phyloP scores from a whole-genome alignment of 164 flowering plant genomes.

The Euptelea pleiosperma region DNA sequence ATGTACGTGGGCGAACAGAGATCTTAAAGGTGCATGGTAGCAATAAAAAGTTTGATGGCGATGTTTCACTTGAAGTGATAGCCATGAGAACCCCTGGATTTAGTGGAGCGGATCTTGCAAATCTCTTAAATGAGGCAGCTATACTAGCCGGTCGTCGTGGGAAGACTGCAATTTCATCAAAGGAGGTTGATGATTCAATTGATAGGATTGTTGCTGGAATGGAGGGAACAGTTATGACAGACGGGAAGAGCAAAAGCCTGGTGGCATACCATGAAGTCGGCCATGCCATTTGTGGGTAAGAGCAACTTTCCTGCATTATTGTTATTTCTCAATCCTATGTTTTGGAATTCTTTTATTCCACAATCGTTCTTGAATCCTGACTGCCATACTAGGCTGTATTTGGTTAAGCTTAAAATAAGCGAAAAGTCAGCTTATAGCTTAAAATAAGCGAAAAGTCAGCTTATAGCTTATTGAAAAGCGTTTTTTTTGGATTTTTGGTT shows the following conservation, averaged over 20 bases:
- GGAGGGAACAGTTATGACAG: conserved; percentile 95
- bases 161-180: conserved; percentile 68
- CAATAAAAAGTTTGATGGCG: conserved; percentile 77
- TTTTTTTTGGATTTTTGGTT: too few relatives aligned
- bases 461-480: too few relatives aligned
- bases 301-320: not conserved
- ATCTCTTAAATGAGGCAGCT: conserved; percentile 91
- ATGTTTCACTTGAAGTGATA: conserved; percentile 84
- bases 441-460: too few relatives aligned
- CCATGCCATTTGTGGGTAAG: conserved; percentile 94
- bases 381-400: not conserved
- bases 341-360: not conserved
- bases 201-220: conserved; percentile 94
- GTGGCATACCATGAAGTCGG: conserved; percentile 97
- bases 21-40: conserved; percentile 82
- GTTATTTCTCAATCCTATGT: not conserved
- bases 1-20: conserved; percentile 83
- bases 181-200: conserved; percentile 88
- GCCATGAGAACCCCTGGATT: conserved; percentile 98
- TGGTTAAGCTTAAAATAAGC: too few relatives aligned
- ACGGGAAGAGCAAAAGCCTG: conserved; percentile 87
- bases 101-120: conserved; percentile 95
- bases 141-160: conserved; percentile 89
- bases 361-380: too few relatives aligned
- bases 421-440: too few relatives aligned